phyloP scores from a whole-genome alignment of 257 asterid species.

The Solanum sparsipilum region DNA sequence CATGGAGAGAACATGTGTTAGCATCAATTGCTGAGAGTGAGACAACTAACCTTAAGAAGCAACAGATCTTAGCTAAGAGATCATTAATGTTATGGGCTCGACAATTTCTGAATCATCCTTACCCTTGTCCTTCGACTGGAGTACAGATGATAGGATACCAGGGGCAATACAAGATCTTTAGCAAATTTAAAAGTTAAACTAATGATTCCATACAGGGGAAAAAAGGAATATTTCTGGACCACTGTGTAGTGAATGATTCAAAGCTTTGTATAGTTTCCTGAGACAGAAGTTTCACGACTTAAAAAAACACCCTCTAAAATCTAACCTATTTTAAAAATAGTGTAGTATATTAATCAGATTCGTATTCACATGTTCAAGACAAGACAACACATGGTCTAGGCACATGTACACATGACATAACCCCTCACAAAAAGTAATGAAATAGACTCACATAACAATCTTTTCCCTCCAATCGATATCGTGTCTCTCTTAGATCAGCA shows the following conservation, averaged over 20 bases:
- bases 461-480: slow-evolving; percentile 64
- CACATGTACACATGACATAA: neutral
- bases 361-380: neutral
- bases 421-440: neutral
- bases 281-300: neutral
- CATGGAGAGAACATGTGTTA: slow-evolving; percentile 1
- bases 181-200: neutral
- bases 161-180: neutral
- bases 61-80: neutral
- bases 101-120: neutral
- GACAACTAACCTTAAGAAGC: neutral
- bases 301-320: neutral
- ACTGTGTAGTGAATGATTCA: neutral
- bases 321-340: neutral
- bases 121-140: neutral
- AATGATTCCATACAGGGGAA: neutral
- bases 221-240: neutral
- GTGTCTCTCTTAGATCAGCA: slow-evolving; percentile 85
- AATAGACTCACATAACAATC: slow-evolving; percentile 86
- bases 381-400: neutral
- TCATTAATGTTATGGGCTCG: neutral
- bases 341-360: neutral
- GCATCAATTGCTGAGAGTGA: neutral
- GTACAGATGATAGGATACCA: neutral
- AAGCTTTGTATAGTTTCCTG: neutral